Base-by-base conservation (phyloP, 2,329 filamentous ascomycete species). In the Elsinoe ampelina region DNA sequence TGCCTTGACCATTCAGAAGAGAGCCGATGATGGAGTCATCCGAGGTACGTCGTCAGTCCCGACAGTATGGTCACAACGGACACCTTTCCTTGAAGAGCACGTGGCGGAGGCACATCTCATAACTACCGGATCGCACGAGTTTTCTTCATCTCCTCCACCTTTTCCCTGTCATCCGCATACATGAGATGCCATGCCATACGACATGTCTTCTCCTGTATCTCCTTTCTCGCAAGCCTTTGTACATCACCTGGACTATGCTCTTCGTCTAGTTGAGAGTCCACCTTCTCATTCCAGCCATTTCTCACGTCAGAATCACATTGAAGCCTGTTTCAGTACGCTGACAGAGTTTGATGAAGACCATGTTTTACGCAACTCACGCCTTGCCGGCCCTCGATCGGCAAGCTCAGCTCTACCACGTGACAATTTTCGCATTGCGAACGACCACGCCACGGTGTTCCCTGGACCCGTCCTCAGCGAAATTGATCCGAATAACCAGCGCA, bases 361-460 rank as follows among this genome's bases (percentile, higher is more conserved):
- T 57, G 67, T 71, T 36, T 65, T 71, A 17, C 67, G 68, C 52
- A 66, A 63, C 52, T 66, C 68, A n/a, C 68, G 65, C 47, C 69
- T 67, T 6, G 70, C 69, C 56, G 63, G 67, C 2, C 68, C 66
- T n/a, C 67, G 67, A 34, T 70, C 69, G 2, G 65, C 63, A 34
- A 66, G 63, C 36, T 70, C 68, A 15, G 65, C 67, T 48, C 58
- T 61, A n/a, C 64, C 64, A 7, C 61, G 57, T 32, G 60, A 62
- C 50, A 66, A 61, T 41, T 58, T 69, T 22, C 65, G 66, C 15
- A 60, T 67, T 10, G 62, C 66, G 5, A 61, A 64, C 12, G 61
- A 55, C 59, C 30, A 58, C 58, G 20, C 57, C 20, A 19, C 52
- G 57, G 15, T 58, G 10, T 59, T 45, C 35, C 45, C 59, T 35